phyloP scores from a whole-genome alignment of 352 stramenopile genomes.

The Peronospora belbahrii region DNA sequence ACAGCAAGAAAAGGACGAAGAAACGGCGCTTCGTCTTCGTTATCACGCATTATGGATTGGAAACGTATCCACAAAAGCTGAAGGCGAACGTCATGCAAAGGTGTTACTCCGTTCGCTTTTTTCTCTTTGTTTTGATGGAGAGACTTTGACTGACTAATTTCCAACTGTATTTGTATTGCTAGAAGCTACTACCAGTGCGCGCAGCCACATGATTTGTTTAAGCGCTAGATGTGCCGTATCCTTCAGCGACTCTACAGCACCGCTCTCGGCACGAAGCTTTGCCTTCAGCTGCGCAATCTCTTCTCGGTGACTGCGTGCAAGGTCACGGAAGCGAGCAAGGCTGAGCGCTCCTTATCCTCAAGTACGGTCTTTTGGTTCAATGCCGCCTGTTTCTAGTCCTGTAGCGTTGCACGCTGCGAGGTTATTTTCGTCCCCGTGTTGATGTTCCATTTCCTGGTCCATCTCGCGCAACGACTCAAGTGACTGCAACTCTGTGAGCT shows the following conservation, averaged over 20 bases:
- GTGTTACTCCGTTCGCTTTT: slow-evolving; percentile 19
- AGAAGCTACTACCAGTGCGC: slow-evolving; percentile 47
- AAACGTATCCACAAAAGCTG: slow-evolving; percentile 47
- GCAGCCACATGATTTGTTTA: slow-evolving; percentile 68
- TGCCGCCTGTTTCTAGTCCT: slow-evolving; percentile 51
- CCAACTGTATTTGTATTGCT: slow-evolving; percentile 11
- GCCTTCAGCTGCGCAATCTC: slow-evolving; percentile 69
- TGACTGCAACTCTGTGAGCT: slow-evolving; percentile 64
- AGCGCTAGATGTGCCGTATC: slow-evolving; percentile 63
- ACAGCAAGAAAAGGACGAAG: slow-evolving; percentile 42
- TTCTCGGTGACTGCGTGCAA: slow-evolving; percentile 55
- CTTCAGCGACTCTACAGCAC: slow-evolving; percentile 65
- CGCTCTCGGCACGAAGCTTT: slow-evolving; percentile 61
- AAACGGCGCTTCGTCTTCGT: slow-evolving; percentile 39
- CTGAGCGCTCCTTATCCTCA: slow-evolving; percentile 73
- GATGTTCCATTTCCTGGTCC: slow-evolving; percentile 85
- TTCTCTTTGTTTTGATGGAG: neutral
- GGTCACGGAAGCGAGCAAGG: slow-evolving; percentile 75
- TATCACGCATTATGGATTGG: slow-evolving; percentile 70
- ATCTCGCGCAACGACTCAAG: slow-evolving; percentile 78
- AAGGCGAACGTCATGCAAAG: slow-evolving; percentile 63
- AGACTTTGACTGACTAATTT: slow-evolving; percentile 1
- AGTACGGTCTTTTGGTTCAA: slow-evolving; percentile 48
- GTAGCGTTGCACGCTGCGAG: slow-evolving; percentile 37
- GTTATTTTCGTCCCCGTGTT: slow-evolving; percentile 71